These are phyloP conservation scores for Dothistroma pini DNA, from an alignment of 2,329 filamentous ascomycete genomes.

Conservation along the genomic window DNA sequence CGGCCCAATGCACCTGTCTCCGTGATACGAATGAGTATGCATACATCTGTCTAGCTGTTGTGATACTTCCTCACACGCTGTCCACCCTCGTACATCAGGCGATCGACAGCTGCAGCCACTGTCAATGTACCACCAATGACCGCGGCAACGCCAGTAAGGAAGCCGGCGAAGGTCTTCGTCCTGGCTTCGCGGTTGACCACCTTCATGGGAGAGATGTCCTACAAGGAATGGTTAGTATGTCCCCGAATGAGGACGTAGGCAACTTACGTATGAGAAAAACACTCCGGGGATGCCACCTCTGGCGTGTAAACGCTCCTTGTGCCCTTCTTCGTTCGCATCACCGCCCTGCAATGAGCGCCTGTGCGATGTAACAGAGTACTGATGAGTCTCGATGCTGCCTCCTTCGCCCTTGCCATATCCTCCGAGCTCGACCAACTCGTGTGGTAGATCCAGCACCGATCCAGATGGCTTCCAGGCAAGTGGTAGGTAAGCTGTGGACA, in stretches of 20 bases:
- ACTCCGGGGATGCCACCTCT: slow-evolving; percentile 91
- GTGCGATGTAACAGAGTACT: slow-evolving; percentile 97
- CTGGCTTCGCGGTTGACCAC: slow-evolving; percentile 94
- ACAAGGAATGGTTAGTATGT: slow-evolving; percentile 24
- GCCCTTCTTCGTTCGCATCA: slow-evolving; percentile 78
- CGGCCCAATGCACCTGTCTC: background rate
- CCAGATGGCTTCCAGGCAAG: slow-evolving; percentile 75
- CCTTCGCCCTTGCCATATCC: slow-evolving; percentile 59
- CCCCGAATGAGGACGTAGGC: slow-evolving; percentile 18
- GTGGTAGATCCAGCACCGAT: slow-evolving; percentile 33
- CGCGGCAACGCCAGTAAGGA: slow-evolving; percentile 90
- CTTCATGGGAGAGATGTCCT: slow-evolving; percentile 98
- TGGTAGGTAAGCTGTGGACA: slow-evolving; percentile 90
- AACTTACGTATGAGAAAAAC: slow-evolving; percentile 93
- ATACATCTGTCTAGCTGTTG: slow-evolving; percentile 42
- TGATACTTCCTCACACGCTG: slow-evolving; percentile 84
- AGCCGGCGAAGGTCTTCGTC: slow-evolving; percentile 83
- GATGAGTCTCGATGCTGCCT: slow-evolving; percentile 92
- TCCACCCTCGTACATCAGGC: slow-evolving; percentile 84
- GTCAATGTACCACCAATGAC: slow-evolving; percentile 93
- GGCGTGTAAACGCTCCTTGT: slow-evolving; percentile 87
- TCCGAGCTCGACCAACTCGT: slow-evolving; percentile 61
- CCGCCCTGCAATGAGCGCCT: slow-evolving; percentile 84
- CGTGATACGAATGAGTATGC: background rate
- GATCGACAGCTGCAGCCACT: slow-evolving; percentile 88